Evolutionary conservation across 2,329 filamentous ascomycete genomes (phyloP).

Genomic region (Ceratocystis huliohia): DNA sequence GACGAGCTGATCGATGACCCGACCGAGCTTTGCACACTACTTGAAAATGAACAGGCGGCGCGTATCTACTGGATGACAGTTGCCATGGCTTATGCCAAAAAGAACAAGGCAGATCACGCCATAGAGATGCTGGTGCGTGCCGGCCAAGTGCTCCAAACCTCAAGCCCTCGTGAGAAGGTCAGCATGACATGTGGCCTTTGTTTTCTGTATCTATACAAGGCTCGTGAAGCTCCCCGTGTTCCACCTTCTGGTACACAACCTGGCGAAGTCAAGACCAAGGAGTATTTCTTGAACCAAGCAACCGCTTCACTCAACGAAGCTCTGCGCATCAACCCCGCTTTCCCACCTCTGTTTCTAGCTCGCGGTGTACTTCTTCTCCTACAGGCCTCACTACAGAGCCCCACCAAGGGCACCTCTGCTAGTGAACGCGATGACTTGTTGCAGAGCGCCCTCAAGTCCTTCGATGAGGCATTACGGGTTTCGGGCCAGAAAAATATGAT

Average conservation of each 20-base stretch:
- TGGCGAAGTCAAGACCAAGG: conserved; percentile 76
- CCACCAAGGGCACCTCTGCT: conserved; percentile 34
- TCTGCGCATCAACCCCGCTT: conserved; percentile 83
- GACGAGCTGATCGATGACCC: conserved; percentile 85
- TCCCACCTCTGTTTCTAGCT: conserved; percentile 80
- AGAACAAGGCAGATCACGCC: conserved; percentile 78
- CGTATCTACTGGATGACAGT: conserved; percentile 98
- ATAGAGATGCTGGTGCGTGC: conserved; percentile 64
- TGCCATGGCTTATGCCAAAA: conserved; percentile 89
- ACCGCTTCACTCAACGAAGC: conserved; percentile 89
- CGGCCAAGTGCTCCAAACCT: conserved; percentile 54
- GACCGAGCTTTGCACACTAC: conserved; percentile 83
- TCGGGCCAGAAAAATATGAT: conserved; percentile 83
- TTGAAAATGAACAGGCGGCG: conserved; percentile 86
- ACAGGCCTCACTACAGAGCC: conserved; percentile 69
- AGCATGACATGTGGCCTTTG: conserved; percentile 74
- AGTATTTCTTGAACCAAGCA: conserved; percentile 81
- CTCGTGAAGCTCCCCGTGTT: conserved; percentile 59
- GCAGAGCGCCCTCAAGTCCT: conserved; percentile 77
- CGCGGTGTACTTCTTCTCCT: conserved; percentile 81
- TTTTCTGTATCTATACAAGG: conserved; percentile 86
- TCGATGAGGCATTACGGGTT: conserved; percentile 80
- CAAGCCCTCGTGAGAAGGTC: conserved; percentile 68
- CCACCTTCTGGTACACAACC: conserved; percentile 46
- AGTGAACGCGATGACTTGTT: conserved; percentile 62